A percentile compares a stretch with the other conserved stretches of the same genome.
Conservation (phyloP, 805 yeast genomes). For the Sungouiozyma intestinalis region DNA sequence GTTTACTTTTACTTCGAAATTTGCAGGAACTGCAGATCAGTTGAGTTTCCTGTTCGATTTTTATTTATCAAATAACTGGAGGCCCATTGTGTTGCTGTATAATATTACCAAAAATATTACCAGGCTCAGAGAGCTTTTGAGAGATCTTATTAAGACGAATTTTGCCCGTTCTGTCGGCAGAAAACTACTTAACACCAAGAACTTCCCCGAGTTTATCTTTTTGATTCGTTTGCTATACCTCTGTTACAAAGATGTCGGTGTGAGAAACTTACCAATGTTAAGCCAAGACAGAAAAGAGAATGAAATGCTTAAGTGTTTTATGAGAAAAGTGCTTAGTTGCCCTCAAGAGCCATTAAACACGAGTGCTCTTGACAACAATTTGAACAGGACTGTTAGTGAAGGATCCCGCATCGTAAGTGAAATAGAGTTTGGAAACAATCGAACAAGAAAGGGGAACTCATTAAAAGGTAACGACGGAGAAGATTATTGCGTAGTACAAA, state of each 20-base stretch:
- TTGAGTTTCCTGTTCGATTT: neutral
- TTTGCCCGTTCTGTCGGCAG: neutral
- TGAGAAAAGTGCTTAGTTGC: neutral
- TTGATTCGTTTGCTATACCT: neutral
- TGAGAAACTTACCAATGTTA: neutral
- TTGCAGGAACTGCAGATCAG: neutral
- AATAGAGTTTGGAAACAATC: neutral
- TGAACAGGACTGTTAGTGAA: neutral
- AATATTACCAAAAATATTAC: no score
- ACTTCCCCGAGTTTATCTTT: neutral
- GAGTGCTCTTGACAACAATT: neutral
- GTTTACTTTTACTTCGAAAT: neutral
- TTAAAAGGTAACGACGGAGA: neutral
- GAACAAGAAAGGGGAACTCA: neutral
- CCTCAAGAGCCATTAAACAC: neutral
- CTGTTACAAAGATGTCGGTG: neutral
- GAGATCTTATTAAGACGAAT: neutral
- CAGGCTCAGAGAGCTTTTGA: neutral
- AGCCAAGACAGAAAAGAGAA: neutral
- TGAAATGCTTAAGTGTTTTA: neutral
- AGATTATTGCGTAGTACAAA: neutral
- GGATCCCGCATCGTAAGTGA: neutral
- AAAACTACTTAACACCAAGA: neutral
- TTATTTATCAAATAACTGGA: neutral
- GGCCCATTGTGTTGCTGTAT: neutral